Base-by-base conservation (phyloP, 805 yeast species). In the Yarrowia yakushimensis region DNA sequence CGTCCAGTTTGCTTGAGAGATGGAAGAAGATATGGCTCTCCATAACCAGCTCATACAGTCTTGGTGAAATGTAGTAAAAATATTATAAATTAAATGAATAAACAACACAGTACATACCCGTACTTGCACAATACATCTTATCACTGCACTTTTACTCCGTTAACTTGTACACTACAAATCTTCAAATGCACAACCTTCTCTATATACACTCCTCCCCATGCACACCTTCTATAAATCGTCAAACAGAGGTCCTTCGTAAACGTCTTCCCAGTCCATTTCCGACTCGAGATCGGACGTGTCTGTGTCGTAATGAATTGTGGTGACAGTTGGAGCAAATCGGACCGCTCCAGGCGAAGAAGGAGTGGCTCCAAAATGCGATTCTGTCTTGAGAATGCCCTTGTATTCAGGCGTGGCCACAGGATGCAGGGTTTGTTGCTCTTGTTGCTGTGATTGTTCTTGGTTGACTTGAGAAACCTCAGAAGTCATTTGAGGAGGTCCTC, bases 201-300 rank as follows among this genome's bases (percentile, higher is more conserved):
- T 45, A 30, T 30, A 45, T 30, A 45, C 52, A 45, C 36, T 30
- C 52, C 52, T 45, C 17, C 52, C 25, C 9, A 45, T 45, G 52
- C 52, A 45, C 28, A n/a, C n/a, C n/a, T 25, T 5, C 48, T 43
- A 45, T 18, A 45, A 13, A 13, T 45, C 52, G n/a, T 45, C 52
- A 30, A 45, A 45, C 36, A 45, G 15, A 1, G 52, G 52, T 9
- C 52, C 52, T 18, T 45, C 52, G 34, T 45, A 45, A 1, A 45
- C 50, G 11, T 30, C 52, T 10, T 45, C 36, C 52, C 52, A 45
- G 52, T 45, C 52, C 52, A 45, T 45, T 28, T 45, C 52, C 10
- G 52, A 45, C 27, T 45, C 52, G 17, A 28, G 11, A 45, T 45
- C 52, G 7, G 52, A 45, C 27, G 36, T 30, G 4, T 45, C 52